A percentile compares a stretch with the other conserved stretches of the same genome.
Conservation (phyloP, 495 filamentous ascomycete genomes). For the Penicillium pancosmium region DNA sequence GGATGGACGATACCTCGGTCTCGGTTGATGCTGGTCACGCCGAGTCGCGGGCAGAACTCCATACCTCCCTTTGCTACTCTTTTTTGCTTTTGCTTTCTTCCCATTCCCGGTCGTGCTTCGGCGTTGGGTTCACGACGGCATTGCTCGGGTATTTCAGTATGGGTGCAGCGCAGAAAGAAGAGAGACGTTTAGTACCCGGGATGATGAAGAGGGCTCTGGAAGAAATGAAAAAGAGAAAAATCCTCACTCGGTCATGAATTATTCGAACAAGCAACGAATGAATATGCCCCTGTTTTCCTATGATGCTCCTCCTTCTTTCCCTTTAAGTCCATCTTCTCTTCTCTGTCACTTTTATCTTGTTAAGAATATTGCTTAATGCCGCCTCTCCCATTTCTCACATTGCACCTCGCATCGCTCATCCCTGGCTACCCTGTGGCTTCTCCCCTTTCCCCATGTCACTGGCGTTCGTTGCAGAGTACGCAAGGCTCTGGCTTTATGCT, state of each 20-base stretch:
- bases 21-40: slow-evolving; percentile 48
- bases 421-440: slow-evolving; percentile 3
- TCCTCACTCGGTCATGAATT: slow-evolving; percentile 29
- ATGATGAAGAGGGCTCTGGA: background rate
- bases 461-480: background rate
- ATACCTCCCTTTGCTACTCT: slow-evolving; percentile 12
- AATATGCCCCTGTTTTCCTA: slow-evolving; percentile 30
- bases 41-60: slow-evolving; percentile 29
- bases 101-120: slow-evolving; percentile 15
- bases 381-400: slow-evolving; percentile 9
- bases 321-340: slow-evolving; percentile 19
- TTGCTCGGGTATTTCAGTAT: slow-evolving; percentile 1
- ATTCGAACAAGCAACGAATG: slow-evolving; percentile 37
- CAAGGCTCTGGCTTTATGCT: background rate
- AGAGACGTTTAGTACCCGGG: slow-evolving; percentile 2
- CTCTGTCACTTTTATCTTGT: slow-evolving; percentile 22
- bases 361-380: slow-evolving; percentile 30
- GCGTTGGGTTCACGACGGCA: slow-evolving; percentile 1
- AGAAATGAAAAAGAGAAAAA: slow-evolving; percentile 16
- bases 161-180: slow-evolving; percentile 1
- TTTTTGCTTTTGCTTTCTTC: slow-evolving; percentile 18
- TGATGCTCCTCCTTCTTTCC: slow-evolving; percentile 10
- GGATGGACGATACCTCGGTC: slow-evolving; percentile 24
- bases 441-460: background rate
- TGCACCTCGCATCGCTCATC: slow-evolving; percentile 7